Base-by-base conservation (phyloP, 768 basidiomycete genomes). In the Tylopilus rubrobrunneus region DNA sequence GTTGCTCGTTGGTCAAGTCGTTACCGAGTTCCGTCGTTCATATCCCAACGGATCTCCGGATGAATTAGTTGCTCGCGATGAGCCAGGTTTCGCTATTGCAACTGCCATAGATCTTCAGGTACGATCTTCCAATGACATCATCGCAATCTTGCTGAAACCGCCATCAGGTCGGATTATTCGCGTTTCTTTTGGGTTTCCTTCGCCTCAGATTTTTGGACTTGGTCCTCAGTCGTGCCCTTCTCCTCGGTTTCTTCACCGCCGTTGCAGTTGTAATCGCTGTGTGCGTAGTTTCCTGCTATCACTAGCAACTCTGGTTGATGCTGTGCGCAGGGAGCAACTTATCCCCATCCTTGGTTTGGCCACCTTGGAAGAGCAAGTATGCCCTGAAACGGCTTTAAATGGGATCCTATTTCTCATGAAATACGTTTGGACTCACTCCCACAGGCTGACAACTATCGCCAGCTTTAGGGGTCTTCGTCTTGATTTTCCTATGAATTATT, bases 121-220 rank as follows among this genome's bases (percentile, higher is more conserved):
- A 55, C 12, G 75, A 14, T 42, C 8, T 34, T 31, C n/a, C 21
- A 2, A 11, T 39, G 10, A 3, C 11, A 6, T 11, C 31, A 25
- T 57, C n/a, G 4, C 21, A 5, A 39, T 31, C n/a, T 19, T 41
- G 15, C 45, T 19, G 19, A 49, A 7, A 19, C 10, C 17, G 31
- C 17, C 31, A 15, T 4, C 56, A 91, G 88, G 88, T 86, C 60
- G 93, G 93, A 37, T 60, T 95, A 31, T 87, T 97, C 58, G 86
- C 92, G 1, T 92, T 91, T 55, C 67, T 89, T 23, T 78, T 97
- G 29, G 95, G 95, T 3, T 81, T 96, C 62, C 86, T 95, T 66
- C 80, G 92, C 23, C 76, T 98, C 10, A 93, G 94, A 2, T 96
- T 96, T 71, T 82, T 96, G 49, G 94, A 98, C 67, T 93, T 96